Percentiles rank a stretch among this genome's conserved stretches.
phyloP scores from a whole-genome alignment of 306 rosid species.

The Cicer judaicum region DNA sequence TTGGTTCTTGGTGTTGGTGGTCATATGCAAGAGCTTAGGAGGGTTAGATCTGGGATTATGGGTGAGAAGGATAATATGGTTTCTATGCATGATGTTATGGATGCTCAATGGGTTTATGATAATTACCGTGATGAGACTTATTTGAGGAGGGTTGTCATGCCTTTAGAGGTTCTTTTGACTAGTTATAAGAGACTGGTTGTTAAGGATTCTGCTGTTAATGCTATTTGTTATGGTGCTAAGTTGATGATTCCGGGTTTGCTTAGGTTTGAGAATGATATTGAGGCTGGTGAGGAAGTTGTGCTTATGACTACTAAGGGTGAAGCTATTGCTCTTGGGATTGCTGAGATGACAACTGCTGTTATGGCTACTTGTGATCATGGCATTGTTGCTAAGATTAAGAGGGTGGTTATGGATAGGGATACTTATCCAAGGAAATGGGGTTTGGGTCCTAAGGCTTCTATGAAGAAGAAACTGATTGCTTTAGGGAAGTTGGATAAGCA shows the following conservation, averaged over 20 bases:
- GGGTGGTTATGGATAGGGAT: constrained; percentile 26
- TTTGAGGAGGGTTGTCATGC: constrained; percentile 25
- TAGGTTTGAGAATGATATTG: constrained; percentile 31
- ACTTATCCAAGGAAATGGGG: constrained; percentile 30
- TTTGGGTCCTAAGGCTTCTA: constrained; percentile 25
- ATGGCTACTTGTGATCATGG: constrained; percentile 30
- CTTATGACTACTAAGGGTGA: constrained; percentile 25
- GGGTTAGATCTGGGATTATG: constrained; percentile 21
- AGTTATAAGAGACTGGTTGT: constrained; percentile 17
- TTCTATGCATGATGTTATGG: constrained; percentile 26
- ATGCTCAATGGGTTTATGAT: constrained; percentile 3
- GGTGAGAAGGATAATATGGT: constrained; percentile 29
- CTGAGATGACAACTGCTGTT: constrained; percentile 28
- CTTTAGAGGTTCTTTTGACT: constrained; percentile 26
- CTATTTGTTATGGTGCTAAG: constrained; percentile 26
- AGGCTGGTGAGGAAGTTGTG: constrained; percentile 12
- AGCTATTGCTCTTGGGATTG: constrained; percentile 13
- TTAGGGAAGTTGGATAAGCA: constrained; percentile 12
- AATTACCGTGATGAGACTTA: neutral
- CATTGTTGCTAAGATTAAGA: constrained; percentile 22
- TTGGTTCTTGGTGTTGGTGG: constrained; percentile 20
- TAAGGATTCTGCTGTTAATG: constrained; percentile 23
- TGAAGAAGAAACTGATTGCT: constrained; percentile 26
- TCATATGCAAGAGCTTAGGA: constrained; percentile 30
- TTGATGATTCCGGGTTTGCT: constrained; percentile 22